phyloP scores from a whole-genome alignment of 73 alveolate species.

The Symbiodinium natans region DNA sequence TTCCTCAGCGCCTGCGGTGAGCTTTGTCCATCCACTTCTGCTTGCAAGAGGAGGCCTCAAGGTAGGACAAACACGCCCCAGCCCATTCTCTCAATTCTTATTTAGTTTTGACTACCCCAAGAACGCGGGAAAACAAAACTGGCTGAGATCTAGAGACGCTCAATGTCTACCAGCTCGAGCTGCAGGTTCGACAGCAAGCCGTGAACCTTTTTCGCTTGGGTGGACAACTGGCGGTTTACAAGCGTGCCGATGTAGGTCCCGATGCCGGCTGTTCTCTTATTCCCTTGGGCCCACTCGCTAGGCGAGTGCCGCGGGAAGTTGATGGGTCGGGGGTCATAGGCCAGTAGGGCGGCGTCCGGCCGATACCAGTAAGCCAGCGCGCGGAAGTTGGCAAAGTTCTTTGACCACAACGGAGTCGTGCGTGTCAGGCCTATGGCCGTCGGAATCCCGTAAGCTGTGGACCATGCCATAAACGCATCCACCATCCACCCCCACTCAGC shows the following conservation, averaged over 20 bases:
- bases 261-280: neutral
- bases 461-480: slow-evolving; percentile 82
- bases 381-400: neutral
- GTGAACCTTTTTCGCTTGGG: neutral
- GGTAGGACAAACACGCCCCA: too few relatives aligned
- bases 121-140: too few relatives aligned
- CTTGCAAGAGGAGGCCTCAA: too few relatives aligned
- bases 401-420: neutral
- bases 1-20: too few relatives aligned
- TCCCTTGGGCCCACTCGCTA: slow-evolving; percentile 8
- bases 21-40: too few relatives aligned
- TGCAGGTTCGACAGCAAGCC: neutral
- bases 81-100: too few relatives aligned
- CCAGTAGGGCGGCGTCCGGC: neutral
- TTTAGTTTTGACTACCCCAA: too few relatives aligned
- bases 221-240: neutral
- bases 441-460: slow-evolving; percentile 34
- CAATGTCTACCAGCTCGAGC: neutral
- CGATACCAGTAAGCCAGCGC: neutral
- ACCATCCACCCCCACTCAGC: slow-evolving; percentile 48
- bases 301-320: neutral
- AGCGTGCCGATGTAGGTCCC: slow-evolving; percentile 15
- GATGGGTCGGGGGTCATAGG: neutral
- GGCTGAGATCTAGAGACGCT: too few relatives aligned
- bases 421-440: neutral